Percentiles rank a stretch among this genome's conserved stretches.
These are phyloP conservation scores for Ogataea pini DNA, from an alignment of 805 yeast species.

Conservation along the genomic window DNA sequence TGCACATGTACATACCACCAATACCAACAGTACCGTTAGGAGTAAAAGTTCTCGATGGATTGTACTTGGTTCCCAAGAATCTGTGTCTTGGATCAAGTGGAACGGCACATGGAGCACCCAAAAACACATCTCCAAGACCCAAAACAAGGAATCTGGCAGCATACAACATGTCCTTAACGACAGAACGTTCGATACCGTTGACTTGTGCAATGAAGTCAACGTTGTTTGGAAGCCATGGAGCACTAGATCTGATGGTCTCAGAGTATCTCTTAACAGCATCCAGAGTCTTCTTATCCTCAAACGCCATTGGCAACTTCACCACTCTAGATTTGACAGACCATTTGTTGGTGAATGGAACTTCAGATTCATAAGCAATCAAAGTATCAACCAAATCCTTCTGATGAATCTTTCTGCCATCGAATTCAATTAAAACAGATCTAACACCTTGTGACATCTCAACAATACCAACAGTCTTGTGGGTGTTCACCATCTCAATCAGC, in stretches of 20 bases:
- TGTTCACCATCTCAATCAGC: slow-evolving; percentile 69
- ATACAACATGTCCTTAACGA: slow-evolving; percentile 81
- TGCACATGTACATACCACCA: slow-evolving; percentile 99
- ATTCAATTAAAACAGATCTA: slow-evolving; percentile 89
- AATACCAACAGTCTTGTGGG: slow-evolving; percentile 71
- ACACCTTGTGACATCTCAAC: slow-evolving; percentile 98
- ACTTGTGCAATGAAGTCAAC: slow-evolving; percentile 93
- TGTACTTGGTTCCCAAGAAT: slow-evolving; percentile 88
- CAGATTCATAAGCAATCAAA: slow-evolving; percentile 73
- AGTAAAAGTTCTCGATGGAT: slow-evolving; percentile 94
- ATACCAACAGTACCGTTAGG: slow-evolving; percentile 97
- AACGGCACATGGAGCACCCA: slow-evolving; percentile 98
- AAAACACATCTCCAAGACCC: slow-evolving; percentile 95
- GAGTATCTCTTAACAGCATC: slow-evolving; percentile 88
- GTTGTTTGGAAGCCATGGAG: slow-evolving; percentile 98
- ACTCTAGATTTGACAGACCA: slow-evolving; percentile 88
- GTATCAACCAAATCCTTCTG: slow-evolving; percentile 65
- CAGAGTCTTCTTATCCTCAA: slow-evolving; percentile 87
- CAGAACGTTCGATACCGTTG: slow-evolving; percentile 74
- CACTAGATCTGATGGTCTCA: slow-evolving; percentile 89
- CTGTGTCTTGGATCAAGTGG: slow-evolving; percentile 97
- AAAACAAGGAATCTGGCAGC: slow-evolving; percentile 88
- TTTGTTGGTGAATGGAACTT: slow-evolving; percentile 67
- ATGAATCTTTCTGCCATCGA: slow-evolving; percentile 57
- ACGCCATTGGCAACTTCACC: slow-evolving; percentile 90